Evolutionary conservation across 192 early-diverging fungal species (phyloP), one percentile per base, ranked within the genome.

Genomic region (Coemansia sp.): DNA sequence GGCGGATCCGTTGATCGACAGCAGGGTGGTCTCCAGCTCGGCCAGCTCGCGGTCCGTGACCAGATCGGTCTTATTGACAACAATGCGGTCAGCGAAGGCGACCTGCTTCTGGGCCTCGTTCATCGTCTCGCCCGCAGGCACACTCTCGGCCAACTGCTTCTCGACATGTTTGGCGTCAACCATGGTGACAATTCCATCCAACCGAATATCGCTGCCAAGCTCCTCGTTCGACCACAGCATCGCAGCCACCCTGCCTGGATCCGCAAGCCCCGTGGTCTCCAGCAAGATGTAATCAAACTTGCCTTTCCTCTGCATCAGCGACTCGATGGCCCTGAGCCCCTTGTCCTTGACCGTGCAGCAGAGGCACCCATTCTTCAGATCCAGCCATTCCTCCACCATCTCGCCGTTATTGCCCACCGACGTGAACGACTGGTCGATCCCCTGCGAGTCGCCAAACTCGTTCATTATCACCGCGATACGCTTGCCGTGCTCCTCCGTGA

Each of bases 151-250:
- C 53, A 71, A 44, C 77, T 89, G 84, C 69, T 85, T 70, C 19
- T 50, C 65, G 21, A 92, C 76, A 53, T 89, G 85, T 63, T 89
- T 91, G 7, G 92, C 86, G 71, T 95, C 95, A 4, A 97, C 92
- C 64, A 96, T 82, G 5, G 94, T 93, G 3, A 94, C 84, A 18
- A 97, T 93, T 0, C 94, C 95, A 66, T 98, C 96, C 49, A 99
- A 74, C 63, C 94, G 91, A 37, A 99, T 88, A 9, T 94, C 88
- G 70, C 90, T 91, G 9, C 92, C 92, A 39, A 99, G 87, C 39
- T 92, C 92, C 72, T 96, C 94, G 68, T 99, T 97, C 52, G 96
- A 74, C 98, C 98, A 99, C 75, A 99, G 92, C 88, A 97, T 96
- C 13, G 92, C 88, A 1, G 93, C 94, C 59, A 99, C 97, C 4